Conservation (phyloP, 306 rosid genomes). For the Acacia acuminata region DNA sequence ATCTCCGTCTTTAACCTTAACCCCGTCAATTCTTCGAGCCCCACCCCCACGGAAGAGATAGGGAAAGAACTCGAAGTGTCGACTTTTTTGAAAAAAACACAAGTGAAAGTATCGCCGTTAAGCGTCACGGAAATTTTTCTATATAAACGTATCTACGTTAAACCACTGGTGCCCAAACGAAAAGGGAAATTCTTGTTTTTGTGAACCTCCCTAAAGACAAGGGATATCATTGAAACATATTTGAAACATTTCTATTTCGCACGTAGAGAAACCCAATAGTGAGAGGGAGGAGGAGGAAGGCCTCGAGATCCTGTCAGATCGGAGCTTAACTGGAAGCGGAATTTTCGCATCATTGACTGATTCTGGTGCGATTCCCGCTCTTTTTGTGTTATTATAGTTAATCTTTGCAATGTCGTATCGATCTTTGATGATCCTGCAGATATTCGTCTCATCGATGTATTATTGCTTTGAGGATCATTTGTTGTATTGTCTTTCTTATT, state of each 20-base stretch:
- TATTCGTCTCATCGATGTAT: conserved; percentile 16
- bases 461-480: conserved; percentile 29
- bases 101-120: conserved; percentile 36
- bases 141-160: conserved; percentile 47
- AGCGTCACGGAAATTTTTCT: conserved; percentile 9
- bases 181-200: conserved; percentile 14
- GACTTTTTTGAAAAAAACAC: background rate
- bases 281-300: conserved; percentile 27
- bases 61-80: background rate
- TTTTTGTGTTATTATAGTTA: conserved; percentile 1
- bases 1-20: conserved; percentile 31
- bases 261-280: conserved; percentile 14
- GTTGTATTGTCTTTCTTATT: conserved; percentile 15
- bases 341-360: conserved; percentile 31
- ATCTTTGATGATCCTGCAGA: conserved; percentile 33
- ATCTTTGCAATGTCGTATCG: conserved; percentile 45
- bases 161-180: conserved; percentile 31
- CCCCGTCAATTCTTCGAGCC: conserved; percentile 31
- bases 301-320: conserved; percentile 74
- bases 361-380: conserved; percentile 36
- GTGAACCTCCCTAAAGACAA: conserved; percentile 36
- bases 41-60: background rate
- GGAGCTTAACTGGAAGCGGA: conserved; percentile 36
- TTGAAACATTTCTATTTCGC: conserved; percentile 40
- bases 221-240: conserved; percentile 44